Evolutionary conservation across 306 rosid species (phyloP), one percentile per base, ranked within the genome.

Genomic region (Coriaria nepalensis): DNA sequence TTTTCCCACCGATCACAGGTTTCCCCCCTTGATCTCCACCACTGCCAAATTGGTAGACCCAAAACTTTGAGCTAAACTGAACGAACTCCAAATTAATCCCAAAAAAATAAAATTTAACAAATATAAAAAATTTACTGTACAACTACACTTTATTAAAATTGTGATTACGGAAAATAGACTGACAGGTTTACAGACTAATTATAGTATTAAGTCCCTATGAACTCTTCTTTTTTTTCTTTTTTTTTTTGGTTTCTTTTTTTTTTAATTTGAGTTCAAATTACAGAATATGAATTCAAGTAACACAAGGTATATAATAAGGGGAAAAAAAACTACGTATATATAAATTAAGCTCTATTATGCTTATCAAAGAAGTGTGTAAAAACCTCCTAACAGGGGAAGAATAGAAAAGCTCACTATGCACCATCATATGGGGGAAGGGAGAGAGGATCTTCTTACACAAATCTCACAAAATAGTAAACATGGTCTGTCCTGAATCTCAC

Each of bases 311-410:
- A 63, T 58, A 61, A 62, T 61, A 75, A 60, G 81, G 72, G 66
- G 44, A 49, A 67, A 76, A 69, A 74, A 49, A 45, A 70, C 93
- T 82, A 78, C 67, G 66, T 39, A 73, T 59, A 64, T 52, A 20
- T 20, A 20, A 53, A 47, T 37, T 53, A 8, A 29, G 59, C 81
- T 95, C 84, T 20, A 20, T 81, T 65, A 43, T 70, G 75, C 68
- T 60, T 65, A 74, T 64, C 71, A 64, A 65, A 70, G 67, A 75
- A 83, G 69, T 66, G 45, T 50, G 29, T 20, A 20, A 20, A 59
- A 73, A n/a, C n/a, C n/a, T n/a, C 77, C 95, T 79, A 78, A 62
- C 70, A 60, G 57, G 3, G 71, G 81, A 85, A 68, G 79, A 78
- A 82, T 57, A 77, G 73, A 65, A 37, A 29, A 57, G 50, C 39